A percentile compares a stretch with the other conserved stretches of the same genome.
These are phyloP conservation scores for Casuarina equisetifolia DNA, from an alignment of 306 rosid genomes.

Conservation along the genomic window DNA sequence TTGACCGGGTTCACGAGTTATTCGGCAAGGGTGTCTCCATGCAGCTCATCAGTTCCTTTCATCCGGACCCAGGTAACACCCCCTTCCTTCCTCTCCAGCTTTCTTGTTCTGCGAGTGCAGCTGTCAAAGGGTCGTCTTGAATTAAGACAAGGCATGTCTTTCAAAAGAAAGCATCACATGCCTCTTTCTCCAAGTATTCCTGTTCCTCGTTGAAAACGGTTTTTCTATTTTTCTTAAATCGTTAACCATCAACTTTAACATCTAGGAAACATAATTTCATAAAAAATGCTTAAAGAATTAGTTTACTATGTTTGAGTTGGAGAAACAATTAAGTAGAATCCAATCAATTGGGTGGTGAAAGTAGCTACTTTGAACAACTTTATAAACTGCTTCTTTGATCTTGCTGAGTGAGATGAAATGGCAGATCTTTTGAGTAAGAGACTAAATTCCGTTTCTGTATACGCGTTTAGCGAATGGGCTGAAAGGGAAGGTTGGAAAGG, in stretches of 20 bases:
- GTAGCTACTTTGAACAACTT: neutral
- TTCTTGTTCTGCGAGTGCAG: neutral
- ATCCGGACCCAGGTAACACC: conserved; percentile 56
- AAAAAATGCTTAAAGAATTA: neutral
- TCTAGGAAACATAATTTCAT: too few species aligned
- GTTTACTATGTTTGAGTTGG: neutral
- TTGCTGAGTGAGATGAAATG: neutral
- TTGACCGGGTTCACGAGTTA: conserved; percentile 77
- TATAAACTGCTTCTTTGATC: neutral
- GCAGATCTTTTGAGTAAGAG: neutral
- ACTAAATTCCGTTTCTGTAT: neutral
- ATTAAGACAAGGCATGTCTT: neutral
- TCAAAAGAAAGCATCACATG: too few species aligned
- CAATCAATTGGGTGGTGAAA: too few species aligned
- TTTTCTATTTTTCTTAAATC: too few species aligned
- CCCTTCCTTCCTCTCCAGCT: neutral
- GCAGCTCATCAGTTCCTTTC: conserved; percentile 62
- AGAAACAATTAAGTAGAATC: too few species aligned
- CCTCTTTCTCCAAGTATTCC: too few species aligned
- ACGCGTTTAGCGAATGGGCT: conserved; percentile 41
- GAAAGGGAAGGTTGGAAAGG: conserved; percentile 56
- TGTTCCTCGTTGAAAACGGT: too few species aligned
- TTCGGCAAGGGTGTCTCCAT: conserved; percentile 80
- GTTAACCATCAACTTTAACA: too few species aligned
- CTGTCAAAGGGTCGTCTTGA: neutral